Conservation (phyloP, 129 eudicot genomes). For the Flaveria trinervia region DNA sequence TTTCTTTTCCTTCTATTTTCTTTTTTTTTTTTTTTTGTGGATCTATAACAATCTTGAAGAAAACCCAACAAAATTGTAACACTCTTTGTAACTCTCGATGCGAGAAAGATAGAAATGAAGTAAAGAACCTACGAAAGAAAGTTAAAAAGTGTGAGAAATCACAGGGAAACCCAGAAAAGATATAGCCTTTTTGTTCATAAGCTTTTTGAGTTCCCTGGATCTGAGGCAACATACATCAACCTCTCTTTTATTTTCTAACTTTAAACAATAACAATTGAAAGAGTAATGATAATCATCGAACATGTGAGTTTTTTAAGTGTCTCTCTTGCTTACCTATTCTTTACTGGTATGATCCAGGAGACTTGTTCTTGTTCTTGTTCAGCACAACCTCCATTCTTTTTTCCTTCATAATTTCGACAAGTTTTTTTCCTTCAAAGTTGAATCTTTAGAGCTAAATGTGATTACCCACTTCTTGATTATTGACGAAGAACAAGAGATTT, state of each 20-base stretch:
- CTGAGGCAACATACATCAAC: constrained; percentile 74
- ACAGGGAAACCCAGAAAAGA: constrained; percentile 58
- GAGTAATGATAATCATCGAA: constrained; percentile 26
- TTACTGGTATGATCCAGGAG: constrained; percentile 29
- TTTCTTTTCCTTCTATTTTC: constrained; percentile 1
- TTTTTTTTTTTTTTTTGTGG: no score
- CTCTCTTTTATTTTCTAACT: constrained; percentile 39
- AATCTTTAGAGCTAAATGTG: constrained; percentile 43
- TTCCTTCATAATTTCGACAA: background rate
- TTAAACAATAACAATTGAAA: constrained; percentile 34
- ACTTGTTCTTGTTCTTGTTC: constrained; percentile 19
- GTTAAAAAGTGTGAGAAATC: constrained; percentile 53
- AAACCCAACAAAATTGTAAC: constrained; percentile 33
- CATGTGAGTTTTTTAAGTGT: constrained; percentile 32
- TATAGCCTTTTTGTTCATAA: constrained; percentile 40
- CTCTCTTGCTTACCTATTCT: constrained; percentile 39
- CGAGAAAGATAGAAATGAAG: constrained; percentile 35
- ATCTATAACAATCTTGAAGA: constrained; percentile 6
- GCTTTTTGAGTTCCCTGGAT: constrained; percentile 66
- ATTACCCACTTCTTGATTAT: constrained; percentile 36
- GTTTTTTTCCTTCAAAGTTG: constrained; percentile 1
- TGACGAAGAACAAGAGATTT: constrained; percentile 31
- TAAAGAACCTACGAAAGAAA: constrained; percentile 48
- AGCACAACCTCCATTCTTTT: constrained; percentile 14
- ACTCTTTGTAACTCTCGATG: constrained; percentile 32